Base-by-base conservation (phyloP, 495 filamentous ascomycete genomes). In the Neurospora sp. region DNA sequence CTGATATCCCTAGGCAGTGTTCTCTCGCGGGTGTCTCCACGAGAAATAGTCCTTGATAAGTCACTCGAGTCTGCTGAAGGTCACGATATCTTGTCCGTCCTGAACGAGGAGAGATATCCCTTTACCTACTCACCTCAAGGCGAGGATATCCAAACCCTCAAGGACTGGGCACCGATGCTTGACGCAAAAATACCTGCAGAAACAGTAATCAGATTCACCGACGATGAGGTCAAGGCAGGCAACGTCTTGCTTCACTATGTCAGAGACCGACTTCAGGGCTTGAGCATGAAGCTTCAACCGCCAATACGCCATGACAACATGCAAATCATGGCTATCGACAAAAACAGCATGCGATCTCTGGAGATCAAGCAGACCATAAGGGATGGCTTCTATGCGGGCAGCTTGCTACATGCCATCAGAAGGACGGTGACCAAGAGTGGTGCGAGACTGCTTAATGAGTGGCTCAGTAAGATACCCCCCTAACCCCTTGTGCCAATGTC, bases 341-440 rank as follows among this genome's bases (percentile, higher is more conserved):
- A 91, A 72, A 95, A 93, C 75, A 97, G 91, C 71, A 87, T 99
- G 86, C 87, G 92, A 70, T 92, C 93, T 1, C 84, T 99, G 18
- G 96, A 99, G 81, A 94, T 99, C 72, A 88, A 92, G 66, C 87
- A 89, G 75, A 97, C 96, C 0, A 86, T 96, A 23, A 86, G 91
- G 71, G 94, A 98, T 77, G 85, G 86, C n/a, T 73, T 77, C 0
- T 90, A 89, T 20, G 90, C 90, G 77, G 96, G 96, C 2, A 98
- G 94, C 76, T 81, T 99, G 42, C 84, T 99, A 37, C 93, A 98
- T 81, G 91, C 92, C 16, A 86, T 98, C n/a, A 88, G 94, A 69
- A 88, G 90, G 74, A 98, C 96, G 1, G 91, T 92, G 31, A 98
- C 96, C 3, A 96, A 93, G 76, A 94, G 94, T 76, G 96, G 96